phyloP scores from a whole-genome alignment of 176 grass and related monocot genomes.

The Dactylis glomerata region DNA sequence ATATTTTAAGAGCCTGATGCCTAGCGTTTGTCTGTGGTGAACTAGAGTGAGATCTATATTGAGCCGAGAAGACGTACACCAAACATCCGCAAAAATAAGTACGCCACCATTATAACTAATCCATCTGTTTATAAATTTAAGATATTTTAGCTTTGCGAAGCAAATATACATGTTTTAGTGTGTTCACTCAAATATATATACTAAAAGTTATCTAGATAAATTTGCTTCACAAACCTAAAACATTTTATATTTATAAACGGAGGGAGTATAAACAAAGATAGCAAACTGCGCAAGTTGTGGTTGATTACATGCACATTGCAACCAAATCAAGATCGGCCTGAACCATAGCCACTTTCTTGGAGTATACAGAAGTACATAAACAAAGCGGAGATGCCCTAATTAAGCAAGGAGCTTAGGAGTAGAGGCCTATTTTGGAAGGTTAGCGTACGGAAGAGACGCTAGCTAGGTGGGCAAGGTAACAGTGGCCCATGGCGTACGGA shows the following conservation, averaged over 20 bases:
- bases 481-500: slow-evolving; percentile 29
- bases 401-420: not conserved
- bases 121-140: too few species aligned
- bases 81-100: not conserved
- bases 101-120: not conserved
- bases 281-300: not conserved
- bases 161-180: too few species aligned
- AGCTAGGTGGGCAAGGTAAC: not conserved
- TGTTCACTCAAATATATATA: too few species aligned
- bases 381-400: not conserved
- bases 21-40: not conserved
- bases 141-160: too few species aligned
- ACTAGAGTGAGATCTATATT: too few species aligned
- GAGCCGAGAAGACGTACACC: not conserved
- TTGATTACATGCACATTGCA: not conserved
- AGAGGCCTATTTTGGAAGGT: not conserved
- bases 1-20: not conserved
- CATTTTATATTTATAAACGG: too few species aligned
- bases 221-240: too few species aligned
- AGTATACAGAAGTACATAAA: not conserved
- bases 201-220: too few species aligned
- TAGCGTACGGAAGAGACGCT: not conserved
- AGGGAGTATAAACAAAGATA: not conserved
- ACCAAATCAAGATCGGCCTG: not conserved
- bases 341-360: not conserved